Conservation (phyloP, 495 filamentous ascomycete species). For the Talaromyces borbonicus region DNA sequence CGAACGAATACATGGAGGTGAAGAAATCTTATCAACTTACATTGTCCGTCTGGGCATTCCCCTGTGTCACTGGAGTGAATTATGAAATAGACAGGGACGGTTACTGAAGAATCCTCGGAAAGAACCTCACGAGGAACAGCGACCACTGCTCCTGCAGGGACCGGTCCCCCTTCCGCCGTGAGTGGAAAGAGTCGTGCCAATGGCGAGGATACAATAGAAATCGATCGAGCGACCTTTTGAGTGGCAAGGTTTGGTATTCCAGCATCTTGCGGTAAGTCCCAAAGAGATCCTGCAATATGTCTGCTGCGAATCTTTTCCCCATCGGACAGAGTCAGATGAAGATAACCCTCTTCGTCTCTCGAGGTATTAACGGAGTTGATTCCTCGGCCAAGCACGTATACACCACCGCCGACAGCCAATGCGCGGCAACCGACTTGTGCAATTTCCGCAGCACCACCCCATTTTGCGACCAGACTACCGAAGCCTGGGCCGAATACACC, state of each 20-base stretch:
- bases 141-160: slow-evolving; percentile 64
- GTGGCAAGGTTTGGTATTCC: slow-evolving; percentile 4
- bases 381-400: slow-evolving; percentile 74
- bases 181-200: slow-evolving; percentile 58
- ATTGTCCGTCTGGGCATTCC: slow-evolving; percentile 77
- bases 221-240: slow-evolving; percentile 29
- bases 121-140: slow-evolving; percentile 53
- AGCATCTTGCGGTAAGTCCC: slow-evolving; percentile 25
- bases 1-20: slow-evolving; percentile 3
- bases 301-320: slow-evolving; percentile 49
- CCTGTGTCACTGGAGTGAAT: slow-evolving; percentile 79
- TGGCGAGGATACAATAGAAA: slow-evolving; percentile 61
- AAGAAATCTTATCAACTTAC: slow-evolving; percentile 49
- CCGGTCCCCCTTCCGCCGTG: slow-evolving; percentile 60
- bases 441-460: slow-evolving; percentile 87
- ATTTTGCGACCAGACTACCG: slow-evolving; percentile 77
- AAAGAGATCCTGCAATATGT: slow-evolving; percentile 41
- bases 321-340: slow-evolving; percentile 46
- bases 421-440: slow-evolving; percentile 88
- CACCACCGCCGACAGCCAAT: slow-evolving; percentile 80
- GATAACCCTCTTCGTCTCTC: slow-evolving; percentile 13
- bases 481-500: slow-evolving; percentile 82
- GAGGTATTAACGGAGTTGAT: slow-evolving; percentile 32
- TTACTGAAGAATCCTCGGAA: slow-evolving; percentile 12
- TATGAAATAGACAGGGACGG: slow-evolving; percentile 58